phyloP scores from a whole-genome alignment of 495 filamentous ascomycete species.

The Lophiostoma macrostomum region DNA sequence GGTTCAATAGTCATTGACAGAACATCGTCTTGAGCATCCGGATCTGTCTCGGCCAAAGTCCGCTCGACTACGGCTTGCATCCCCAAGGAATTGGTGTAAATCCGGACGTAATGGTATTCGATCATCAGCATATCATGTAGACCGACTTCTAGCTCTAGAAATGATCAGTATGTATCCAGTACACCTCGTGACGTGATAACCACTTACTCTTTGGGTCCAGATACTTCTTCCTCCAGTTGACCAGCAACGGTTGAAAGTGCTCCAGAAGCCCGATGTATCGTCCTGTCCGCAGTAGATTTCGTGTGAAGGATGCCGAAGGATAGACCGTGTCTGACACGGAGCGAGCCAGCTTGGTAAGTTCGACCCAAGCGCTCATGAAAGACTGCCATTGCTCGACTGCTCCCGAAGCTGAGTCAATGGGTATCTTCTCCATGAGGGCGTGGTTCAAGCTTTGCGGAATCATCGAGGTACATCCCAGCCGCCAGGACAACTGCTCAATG shows the following conservation, averaged over 20 bases:
- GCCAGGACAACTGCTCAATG: conserved; percentile 53
- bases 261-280: conserved; percentile 53
- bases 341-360: conserved; percentile 52
- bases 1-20: conserved; percentile 36
- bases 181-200: not conserved
- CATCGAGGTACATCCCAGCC: conserved; percentile 54
- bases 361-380: conserved; percentile 37
- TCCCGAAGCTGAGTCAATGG: conserved; percentile 17
- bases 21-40: conserved; percentile 24
- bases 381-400: conserved; percentile 31
- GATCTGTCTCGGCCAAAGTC: conserved; percentile 30
- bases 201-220: conserved; percentile 43
- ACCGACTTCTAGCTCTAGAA: conserved; percentile 23
- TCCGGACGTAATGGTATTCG: conserved; percentile 55
- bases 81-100: conserved; percentile 54
- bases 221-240: conserved; percentile 50
- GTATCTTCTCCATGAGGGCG: conserved; percentile 31
- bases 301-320: conserved; percentile 50
- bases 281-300: conserved; percentile 51
- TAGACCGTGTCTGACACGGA: conserved; percentile 56
- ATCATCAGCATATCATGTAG: conserved; percentile 39
- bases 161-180: not conserved
- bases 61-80: conserved; percentile 56
- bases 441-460: conserved; percentile 48
- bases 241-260: conserved; percentile 51